These are phyloP conservation scores for Saccharomycopsis sp. DNA, from an alignment of 805 yeast genomes.

Conservation along the genomic window DNA sequence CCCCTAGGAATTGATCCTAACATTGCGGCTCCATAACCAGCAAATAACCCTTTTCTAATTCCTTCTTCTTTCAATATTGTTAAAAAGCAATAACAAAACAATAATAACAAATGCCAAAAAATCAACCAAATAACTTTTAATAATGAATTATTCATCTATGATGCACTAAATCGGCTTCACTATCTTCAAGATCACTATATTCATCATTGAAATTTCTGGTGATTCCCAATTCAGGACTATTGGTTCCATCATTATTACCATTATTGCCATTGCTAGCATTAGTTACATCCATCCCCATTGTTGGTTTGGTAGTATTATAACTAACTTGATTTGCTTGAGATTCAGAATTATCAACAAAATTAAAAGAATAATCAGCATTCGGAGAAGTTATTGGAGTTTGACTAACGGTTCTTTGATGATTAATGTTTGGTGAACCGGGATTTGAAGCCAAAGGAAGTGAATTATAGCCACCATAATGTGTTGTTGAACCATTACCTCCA, in stretches of 20 bases:
- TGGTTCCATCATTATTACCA: neutral
- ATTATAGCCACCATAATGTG: slow-evolving; percentile 1
- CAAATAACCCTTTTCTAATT: slow-evolving; percentile 68
- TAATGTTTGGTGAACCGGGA: neutral
- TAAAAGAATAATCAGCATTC: slow-evolving; percentile 1
- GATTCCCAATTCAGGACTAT: neutral
- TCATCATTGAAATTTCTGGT: too few relatives aligned
- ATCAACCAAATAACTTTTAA: too few relatives aligned
- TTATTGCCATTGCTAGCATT: neutral
- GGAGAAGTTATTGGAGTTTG: slow-evolving; percentile 11
- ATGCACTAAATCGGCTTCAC: neutral
- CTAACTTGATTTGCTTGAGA: neutral
- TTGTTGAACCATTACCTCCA: slow-evolving; percentile 2
- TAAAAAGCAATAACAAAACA: too few relatives aligned
- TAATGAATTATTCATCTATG: too few relatives aligned
- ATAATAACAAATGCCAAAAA: too few relatives aligned
- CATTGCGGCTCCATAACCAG: slow-evolving; percentile 90
- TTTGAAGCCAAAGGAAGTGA: slow-evolving; percentile 1
- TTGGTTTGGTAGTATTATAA: neutral
- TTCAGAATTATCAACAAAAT: neutral
- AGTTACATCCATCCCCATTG: neutral
- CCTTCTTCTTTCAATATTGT: slow-evolving; percentile 85
- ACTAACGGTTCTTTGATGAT: slow-evolving; percentile 7
- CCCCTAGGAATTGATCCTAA: slow-evolving; percentile 91
- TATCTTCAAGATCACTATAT: neutral